phyloP scores from a whole-genome alignment of 345 rosid genomes.

The Balakata baccata region DNA sequence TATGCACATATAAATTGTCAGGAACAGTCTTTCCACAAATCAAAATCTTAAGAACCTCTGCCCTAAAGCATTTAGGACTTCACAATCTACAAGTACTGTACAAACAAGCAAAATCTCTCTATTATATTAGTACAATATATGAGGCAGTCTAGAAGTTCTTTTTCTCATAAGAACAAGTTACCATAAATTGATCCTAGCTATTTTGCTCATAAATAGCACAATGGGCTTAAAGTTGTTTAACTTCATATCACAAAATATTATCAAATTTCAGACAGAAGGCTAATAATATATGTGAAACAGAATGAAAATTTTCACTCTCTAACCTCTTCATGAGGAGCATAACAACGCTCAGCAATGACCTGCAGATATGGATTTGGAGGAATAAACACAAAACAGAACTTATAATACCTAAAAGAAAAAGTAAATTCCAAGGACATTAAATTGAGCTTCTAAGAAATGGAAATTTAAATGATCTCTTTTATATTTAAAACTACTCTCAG shows the following conservation, averaged over 20 bases:
- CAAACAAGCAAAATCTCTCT: too few relatives aligned
- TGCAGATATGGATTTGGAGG: constrained; percentile 32
- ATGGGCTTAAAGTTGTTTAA: background rate
- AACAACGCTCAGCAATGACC: constrained; percentile 73
- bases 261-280: background rate
- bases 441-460: background rate
- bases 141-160: too few relatives aligned
- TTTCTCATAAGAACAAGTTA: too few relatives aligned
- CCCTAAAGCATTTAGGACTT: too few relatives aligned
- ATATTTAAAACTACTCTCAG: background rate
- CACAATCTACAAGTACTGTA: too few relatives aligned
- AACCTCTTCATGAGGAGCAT: constrained; percentile 78
- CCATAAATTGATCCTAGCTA: background rate
- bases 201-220: background rate
- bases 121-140: too few relatives aligned
- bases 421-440: constrained; percentile 1
- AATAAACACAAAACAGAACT: constrained; percentile 2
- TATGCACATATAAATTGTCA: too few relatives aligned
- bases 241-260: background rate
- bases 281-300: constrained; percentile 1
- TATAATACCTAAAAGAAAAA: background rate
- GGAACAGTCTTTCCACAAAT: too few relatives aligned
- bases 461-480: background rate
- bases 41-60: too few relatives aligned
- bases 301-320: constrained; percentile 12